These are phyloP conservation scores for Cucurbita argyrosperma DNA, from an alignment of 306 rosid genomes.

Conservation along the genomic window DNA sequence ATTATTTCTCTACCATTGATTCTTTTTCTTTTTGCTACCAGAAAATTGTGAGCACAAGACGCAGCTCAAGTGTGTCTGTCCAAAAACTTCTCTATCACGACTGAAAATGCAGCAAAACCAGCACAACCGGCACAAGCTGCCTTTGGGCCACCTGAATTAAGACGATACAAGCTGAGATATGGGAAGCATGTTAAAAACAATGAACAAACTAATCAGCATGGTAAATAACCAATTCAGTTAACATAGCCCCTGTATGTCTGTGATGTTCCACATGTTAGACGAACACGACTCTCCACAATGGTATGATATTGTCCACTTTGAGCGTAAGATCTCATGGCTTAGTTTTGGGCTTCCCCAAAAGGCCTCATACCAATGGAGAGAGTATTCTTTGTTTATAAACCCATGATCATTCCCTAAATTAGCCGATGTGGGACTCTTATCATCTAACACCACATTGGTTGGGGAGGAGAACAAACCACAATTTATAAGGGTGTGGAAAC, in stretches of 20 bases:
- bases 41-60: not conserved
- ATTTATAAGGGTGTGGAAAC: no score
- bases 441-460: no score
- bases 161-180: not conserved
- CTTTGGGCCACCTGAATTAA: conserved; percentile 65
- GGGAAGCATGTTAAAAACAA: not conserved
- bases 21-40: not conserved
- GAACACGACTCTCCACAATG: no score
- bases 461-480: no score
- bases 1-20: conserved; percentile 1
- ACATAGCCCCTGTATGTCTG: not conserved
- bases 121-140: conserved; percentile 91
- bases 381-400: no score
- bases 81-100: conserved; percentile 64
- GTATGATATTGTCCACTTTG: no score
- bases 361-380: no score
- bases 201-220: not conserved
- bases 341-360: no score
- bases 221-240: not conserved
- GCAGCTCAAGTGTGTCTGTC: conserved; percentile 52
- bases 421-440: no score
- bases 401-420: no score
- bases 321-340: no score
- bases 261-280: no score
- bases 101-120: conserved; percentile 88